phyloP scores from a whole-genome alignment of 2,329 filamentous ascomycete species.

The Diaporthe caulivora region DNA sequence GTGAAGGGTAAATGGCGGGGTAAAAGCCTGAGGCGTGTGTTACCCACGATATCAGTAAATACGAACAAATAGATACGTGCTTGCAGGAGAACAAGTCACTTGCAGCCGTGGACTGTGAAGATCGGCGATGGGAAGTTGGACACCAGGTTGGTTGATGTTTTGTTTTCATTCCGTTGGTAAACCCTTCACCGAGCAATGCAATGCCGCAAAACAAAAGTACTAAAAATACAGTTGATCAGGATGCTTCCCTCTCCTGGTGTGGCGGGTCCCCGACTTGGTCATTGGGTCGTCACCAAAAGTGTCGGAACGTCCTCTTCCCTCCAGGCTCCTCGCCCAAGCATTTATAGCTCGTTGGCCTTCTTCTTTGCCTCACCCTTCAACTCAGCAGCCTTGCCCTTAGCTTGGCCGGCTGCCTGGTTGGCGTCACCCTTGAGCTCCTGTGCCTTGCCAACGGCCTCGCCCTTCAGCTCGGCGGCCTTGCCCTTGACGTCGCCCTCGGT shows the following conservation, averaged over 20 bases:
- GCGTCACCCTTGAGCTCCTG: slow-evolving; percentile 52
- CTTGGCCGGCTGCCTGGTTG: slow-evolving; percentile 54
- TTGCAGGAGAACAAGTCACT: not conserved
- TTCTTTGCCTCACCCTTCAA: slow-evolving; percentile 40
- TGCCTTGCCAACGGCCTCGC: slow-evolving; percentile 46
- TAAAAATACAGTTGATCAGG: slow-evolving; percentile 6
- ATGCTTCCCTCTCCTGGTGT: not conserved
- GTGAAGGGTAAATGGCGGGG: slow-evolving; percentile 18
- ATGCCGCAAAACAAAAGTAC: slow-evolving; percentile 17
- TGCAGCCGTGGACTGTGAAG: not conserved
- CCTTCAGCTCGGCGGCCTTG: slow-evolving; percentile 49
- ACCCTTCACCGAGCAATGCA: slow-evolving; percentile 37
- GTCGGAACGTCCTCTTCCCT: not conserved
- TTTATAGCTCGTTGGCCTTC: slow-evolving; percentile 39
- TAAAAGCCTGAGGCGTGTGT: not conserved
- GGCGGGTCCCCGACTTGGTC: not conserved
- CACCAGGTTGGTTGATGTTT: not conserved
- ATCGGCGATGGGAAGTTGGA: not conserved
- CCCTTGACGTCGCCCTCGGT: slow-evolving; percentile 52
- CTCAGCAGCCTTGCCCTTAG: slow-evolving; percentile 46
- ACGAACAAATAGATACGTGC: not conserved
- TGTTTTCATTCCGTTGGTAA: slow-evolving; percentile 19
- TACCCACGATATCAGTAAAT: not conserved
- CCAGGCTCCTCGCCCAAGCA: not conserved
- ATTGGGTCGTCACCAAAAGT: not conserved